Evolutionary conservation across 2,329 filamentous ascomycete species (phyloP), one percentile per base, ranked within the genome.

Genomic region (Trichoderma sp.): DNA sequence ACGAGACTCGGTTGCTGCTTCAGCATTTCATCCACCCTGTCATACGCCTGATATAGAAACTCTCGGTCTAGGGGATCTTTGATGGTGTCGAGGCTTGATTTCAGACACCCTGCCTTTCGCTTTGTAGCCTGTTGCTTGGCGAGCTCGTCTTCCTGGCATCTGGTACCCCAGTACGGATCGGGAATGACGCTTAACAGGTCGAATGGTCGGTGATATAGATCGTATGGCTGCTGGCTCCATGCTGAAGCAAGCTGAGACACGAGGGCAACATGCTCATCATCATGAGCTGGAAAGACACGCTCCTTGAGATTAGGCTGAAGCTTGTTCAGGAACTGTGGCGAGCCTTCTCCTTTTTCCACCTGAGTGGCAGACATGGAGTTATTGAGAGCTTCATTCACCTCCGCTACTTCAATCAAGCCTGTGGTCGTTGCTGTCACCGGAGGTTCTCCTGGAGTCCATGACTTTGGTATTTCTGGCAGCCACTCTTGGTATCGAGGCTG

Each of bases 161-260:
- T 60, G 45, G 30, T 51, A 21, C 51, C 30, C 57, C 57, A 60
- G 7, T 60, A 51, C 10, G 57, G 57, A 60, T 51, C 57, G 2
- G 57, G 34, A n/a, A 60, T 15, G 4, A 51, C 14, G 15, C 51
- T 60, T 21, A 51, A 2, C 5, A 60, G 7, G n/a, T 60, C 26
- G 26, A 60, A 60, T 10, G 57, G 45, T 7, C 45, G 45, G 43
- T 60, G 57, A 2, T 60, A 60, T 2, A 51, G 34, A 17, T 60
- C 57, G 6, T 43, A 60, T 19, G 57, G 30, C 15, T 60, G 57
- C 7, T 60, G 30, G 19, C 50, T 34, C 57, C 57, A 60, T 3
- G 30, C 7, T 15, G 57, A 60, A 26, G 57, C 57, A 43, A 60
- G 44, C 12, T 60, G 12, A 3, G 7, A 5, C 21, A 60, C 7